A percentile compares a stretch with the other conserved stretches of the same genome.
These are phyloP conservation scores for Trichoderma harzianum DNA, from an alignment of 2,329 filamentous ascomycete genomes.

Conservation along the genomic window DNA sequence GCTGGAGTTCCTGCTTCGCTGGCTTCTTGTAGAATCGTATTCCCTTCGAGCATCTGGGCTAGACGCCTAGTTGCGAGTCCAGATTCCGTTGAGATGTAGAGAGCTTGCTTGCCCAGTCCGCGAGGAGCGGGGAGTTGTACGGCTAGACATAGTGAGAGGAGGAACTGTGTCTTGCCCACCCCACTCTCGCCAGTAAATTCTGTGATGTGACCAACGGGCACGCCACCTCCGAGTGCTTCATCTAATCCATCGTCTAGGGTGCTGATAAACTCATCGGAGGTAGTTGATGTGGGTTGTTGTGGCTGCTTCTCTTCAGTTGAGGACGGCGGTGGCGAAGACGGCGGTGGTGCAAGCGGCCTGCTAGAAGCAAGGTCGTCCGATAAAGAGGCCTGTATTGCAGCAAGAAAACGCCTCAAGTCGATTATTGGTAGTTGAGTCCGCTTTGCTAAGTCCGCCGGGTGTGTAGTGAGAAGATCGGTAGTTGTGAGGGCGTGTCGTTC, in stretches of 20 bases:
- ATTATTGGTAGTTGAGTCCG: constrained; percentile 77
- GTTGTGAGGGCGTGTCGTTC: constrained; percentile 76
- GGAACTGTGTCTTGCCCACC: constrained; percentile 90
- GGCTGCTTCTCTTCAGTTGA: not conserved
- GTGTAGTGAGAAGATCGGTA: constrained; percentile 80
- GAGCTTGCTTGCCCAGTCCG: constrained; percentile 67
- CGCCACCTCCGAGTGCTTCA: constrained; percentile 66
- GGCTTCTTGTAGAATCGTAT: constrained; percentile 55
- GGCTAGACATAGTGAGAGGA: constrained; percentile 78
- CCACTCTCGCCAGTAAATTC: constrained; percentile 93
- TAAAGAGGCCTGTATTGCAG: constrained; percentile 63
- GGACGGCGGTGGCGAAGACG: not conserved
- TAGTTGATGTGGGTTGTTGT: constrained; percentile 33
- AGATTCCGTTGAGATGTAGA: constrained; percentile 94
- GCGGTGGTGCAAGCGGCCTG: constrained; percentile 23
- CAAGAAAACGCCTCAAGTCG: constrained; percentile 72
- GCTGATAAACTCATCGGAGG: constrained; percentile 57
- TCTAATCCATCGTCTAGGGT: constrained; percentile 77
- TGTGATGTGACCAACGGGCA: constrained; percentile 76
- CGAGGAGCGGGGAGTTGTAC: constrained; percentile 74
- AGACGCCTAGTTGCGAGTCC: constrained; percentile 78
- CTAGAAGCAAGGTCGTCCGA: constrained; percentile 54
- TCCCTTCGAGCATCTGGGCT: constrained; percentile 67
- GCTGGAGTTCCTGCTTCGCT: constrained; percentile 37
- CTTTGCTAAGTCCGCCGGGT: constrained; percentile 78